Evolutionary conservation across 2,329 filamentous ascomycete genomes (phyloP).

Genomic region (Rosellinia necatrix): DNA sequence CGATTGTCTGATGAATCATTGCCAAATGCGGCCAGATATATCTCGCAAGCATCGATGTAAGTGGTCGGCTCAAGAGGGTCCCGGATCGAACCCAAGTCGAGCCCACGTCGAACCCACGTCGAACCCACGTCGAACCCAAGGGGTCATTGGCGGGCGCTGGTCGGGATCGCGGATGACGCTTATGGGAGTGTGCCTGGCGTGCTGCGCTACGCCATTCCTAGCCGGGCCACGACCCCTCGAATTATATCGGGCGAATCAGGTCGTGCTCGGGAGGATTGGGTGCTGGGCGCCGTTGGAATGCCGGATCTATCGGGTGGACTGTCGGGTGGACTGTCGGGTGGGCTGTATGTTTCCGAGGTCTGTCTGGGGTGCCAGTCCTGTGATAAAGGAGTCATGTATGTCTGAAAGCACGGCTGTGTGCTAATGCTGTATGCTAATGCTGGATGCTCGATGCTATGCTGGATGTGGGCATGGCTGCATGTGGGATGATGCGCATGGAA

Average conservation of each 20-base stretch:
- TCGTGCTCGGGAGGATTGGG: constrained; percentile 24
- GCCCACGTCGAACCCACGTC: too few relatives aligned
- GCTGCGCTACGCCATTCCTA: constrained; percentile 7
- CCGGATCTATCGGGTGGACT: constrained; percentile 19
- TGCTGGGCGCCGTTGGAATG: constrained; percentile 22
- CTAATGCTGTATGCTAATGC: too few relatives aligned
- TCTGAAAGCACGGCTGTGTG: too few relatives aligned
- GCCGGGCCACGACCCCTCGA: constrained; percentile 10
- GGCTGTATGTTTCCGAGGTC: constrained; percentile 1
- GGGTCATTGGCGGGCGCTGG: constrained; percentile 10
- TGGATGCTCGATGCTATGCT: background rate
- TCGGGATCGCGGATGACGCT: constrained; percentile 24
- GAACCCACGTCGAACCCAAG: background rate
- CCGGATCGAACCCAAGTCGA: too few relatives aligned
- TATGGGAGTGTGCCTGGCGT: constrained; percentile 24
- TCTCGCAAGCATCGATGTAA: background rate
- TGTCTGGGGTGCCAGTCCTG: constrained; percentile 12
- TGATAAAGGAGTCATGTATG: constrained; percentile 23
- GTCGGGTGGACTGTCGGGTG: background rate
- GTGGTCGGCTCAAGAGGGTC: background rate
- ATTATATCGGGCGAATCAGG: constrained; percentile 16
- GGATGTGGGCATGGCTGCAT: constrained; percentile 5
- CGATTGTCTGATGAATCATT: constrained; percentile 27
- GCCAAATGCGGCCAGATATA: constrained; percentile 18
- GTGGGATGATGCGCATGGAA: constrained; percentile 24